Percentiles rank a stretch among this genome's conserved stretches.
phyloP scores from a whole-genome alignment of 192 early-diverging fungal species.

The Coemansia sp. region DNA sequence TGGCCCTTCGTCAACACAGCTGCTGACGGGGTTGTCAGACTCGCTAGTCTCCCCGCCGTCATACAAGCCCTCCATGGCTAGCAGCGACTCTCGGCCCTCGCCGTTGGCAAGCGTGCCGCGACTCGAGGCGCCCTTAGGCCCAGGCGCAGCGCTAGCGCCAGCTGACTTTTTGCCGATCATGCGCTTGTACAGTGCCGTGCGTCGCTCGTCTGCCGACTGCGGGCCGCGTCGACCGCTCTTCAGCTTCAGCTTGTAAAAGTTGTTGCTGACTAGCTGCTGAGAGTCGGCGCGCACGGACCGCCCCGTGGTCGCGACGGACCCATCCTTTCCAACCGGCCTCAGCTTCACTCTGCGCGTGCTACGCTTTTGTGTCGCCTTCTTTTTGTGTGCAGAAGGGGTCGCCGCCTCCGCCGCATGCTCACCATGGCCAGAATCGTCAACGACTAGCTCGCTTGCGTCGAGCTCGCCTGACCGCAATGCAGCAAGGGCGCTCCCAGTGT shows the following conservation, averaged over 20 bases:
- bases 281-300: slow-evolving; percentile 5
- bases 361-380: slow-evolving; percentile 55
- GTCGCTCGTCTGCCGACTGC: slow-evolving; percentile 39
- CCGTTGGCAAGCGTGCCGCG: neutral
- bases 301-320: neutral
- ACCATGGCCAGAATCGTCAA: slow-evolving; percentile 17
- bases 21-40: neutral
- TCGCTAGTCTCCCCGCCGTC: neutral
- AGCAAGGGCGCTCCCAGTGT: neutral
- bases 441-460: slow-evolving; percentile 28
- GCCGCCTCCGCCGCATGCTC: neutral
- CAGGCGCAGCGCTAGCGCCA: neutral
- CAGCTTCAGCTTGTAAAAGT: slow-evolving; percentile 51
- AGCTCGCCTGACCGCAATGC: slow-evolving; percentile 6
- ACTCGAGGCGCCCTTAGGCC: neutral
- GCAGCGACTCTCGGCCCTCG: neutral
- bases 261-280: slow-evolving; percentile 47
- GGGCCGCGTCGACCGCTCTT: slow-evolving; percentile 30
- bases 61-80: neutral
- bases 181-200: slow-evolving; percentile 48
- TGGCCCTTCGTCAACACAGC: neutral
- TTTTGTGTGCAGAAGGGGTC: slow-evolving; percentile 1
- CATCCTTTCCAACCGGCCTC: slow-evolving; percentile 33
- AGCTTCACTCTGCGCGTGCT: slow-evolving; percentile 55
- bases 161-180: slow-evolving; percentile 24